Evolutionary conservation across 1,284 basidiomycete genomes (phyloP), one percentile per base, ranked within the genome.

Genomic region (Irpex sp.): DNA sequence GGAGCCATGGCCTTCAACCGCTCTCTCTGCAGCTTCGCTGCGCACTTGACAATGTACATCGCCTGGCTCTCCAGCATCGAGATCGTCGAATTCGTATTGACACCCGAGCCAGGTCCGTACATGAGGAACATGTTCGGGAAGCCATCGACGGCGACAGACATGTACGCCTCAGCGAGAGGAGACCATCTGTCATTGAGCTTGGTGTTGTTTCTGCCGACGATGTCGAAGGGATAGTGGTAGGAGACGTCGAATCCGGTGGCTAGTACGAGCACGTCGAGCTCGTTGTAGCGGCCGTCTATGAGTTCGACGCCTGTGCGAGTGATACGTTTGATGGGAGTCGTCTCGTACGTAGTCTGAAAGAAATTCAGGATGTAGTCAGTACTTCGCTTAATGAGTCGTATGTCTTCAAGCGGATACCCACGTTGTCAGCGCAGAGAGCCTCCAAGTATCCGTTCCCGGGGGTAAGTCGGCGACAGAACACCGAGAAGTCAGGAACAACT

Each of bases 381-480:
- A 17, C 19, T 19, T 51, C 49, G 49, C 9, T 21, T 26, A 9
- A 17, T 11, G 5, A 11, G 9, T 4, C 4, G 39, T 13, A 9
- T 59, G 39, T 46, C 39, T 15, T 33, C 5, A 8, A 50, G 58
- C 49, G 26, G 35, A 57, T 3, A 67, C 76, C 51, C 61, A 86
- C 86, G 68, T 88, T 88, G 59, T 84, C 81, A 70, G 82, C 77
- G 65, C 82, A 83, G 5, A 89, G 71, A 0, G 88, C 83, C 68
- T 88, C 85, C 21, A 89, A 76, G 69, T 87, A 89, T 1, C 87
- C 86, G 35, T 85, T 85, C 0, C 86, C 87, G 1, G 87, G 86
- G 0, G 87, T 89, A 47, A 88, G 72, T 46, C 87, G 77, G 35
- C 84, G 78, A 70, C 86, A 88, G 8, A 76, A 79, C 7, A 86